Percentiles rank a stretch among this genome's conserved stretches.
These are phyloP conservation scores for Apiotrichum sp. DNA, from an alignment of 1,284 basidiomycete genomes.

Conservation along the genomic window DNA sequence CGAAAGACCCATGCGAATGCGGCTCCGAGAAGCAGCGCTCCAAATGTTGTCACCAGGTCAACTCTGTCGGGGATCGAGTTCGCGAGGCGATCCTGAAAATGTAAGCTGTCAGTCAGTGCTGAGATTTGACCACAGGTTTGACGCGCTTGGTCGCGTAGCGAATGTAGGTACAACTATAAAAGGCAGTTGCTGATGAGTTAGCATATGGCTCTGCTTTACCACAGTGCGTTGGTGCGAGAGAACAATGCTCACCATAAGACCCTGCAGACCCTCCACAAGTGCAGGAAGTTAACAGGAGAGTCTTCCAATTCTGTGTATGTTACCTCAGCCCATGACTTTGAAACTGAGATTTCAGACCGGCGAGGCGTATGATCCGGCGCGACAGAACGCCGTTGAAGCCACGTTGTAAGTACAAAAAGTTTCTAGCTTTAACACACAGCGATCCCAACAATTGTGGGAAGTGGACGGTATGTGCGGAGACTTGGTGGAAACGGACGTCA, in stretches of 20 bases:
- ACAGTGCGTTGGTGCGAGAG: constrained; percentile 17
- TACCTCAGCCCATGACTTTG: constrained; percentile 21
- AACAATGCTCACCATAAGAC: constrained; percentile 12
- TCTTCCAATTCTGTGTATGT: constrained; percentile 40
- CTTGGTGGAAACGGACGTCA: background rate
- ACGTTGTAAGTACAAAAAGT: constrained; percentile 23
- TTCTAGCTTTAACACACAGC: constrained; percentile 12
- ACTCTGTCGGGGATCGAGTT: constrained; percentile 24
- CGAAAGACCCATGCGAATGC: constrained; percentile 48
- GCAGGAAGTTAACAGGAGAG: constrained; percentile 26
- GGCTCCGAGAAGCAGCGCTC: constrained; percentile 22
- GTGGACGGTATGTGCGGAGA: constrained; percentile 43
- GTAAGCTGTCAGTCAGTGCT: constrained; percentile 16
- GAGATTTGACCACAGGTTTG: constrained; percentile 26
- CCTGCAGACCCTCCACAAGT: constrained; percentile 27
- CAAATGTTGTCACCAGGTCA: constrained; percentile 23
- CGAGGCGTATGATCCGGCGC: constrained; percentile 21
- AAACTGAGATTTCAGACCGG: constrained; percentile 25
- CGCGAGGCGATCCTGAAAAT: constrained; percentile 30
- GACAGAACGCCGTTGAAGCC: constrained; percentile 25
- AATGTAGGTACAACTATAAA: constrained; percentile 28
- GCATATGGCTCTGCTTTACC: constrained; percentile 43
- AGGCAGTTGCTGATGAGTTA: constrained; percentile 8
- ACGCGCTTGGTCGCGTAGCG: constrained; percentile 36
- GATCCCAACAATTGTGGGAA: constrained; percentile 50